These are phyloP conservation scores for Colletotrichum falcatum DNA, from an alignment of 2,329 filamentous ascomycete genomes.

Conservation along the genomic window DNA sequence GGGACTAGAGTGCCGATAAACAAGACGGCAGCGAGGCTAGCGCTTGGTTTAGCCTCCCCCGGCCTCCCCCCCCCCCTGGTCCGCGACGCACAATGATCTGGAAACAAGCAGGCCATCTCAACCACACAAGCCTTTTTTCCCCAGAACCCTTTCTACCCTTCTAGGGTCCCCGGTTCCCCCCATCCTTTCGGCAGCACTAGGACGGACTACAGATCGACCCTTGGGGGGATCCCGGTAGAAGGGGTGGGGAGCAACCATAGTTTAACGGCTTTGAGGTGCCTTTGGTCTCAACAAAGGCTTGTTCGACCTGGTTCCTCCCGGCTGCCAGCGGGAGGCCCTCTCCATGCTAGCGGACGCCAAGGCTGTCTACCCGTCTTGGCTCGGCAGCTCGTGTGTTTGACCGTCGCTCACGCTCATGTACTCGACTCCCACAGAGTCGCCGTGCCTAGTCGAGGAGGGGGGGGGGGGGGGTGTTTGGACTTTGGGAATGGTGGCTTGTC, in stretches of 20 bases:
- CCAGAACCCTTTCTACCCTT: neutral
- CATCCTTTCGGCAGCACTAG: neutral
- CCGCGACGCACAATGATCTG: neutral
- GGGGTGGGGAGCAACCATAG: too few species aligned
- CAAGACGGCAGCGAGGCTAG: too few species aligned
- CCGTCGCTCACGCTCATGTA: too few species aligned
- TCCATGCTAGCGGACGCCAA: slow-evolving; percentile 12
- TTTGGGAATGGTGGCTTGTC: slow-evolving; percentile 10
- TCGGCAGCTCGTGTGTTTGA: slow-evolving; percentile 1
- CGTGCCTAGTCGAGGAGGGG: slow-evolving; percentile 11
- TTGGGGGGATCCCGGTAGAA: neutral
- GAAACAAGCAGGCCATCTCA: slow-evolving; percentile 9
- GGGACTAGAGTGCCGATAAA: neutral
- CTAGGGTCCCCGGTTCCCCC: too few species aligned
- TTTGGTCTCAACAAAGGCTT: slow-evolving; percentile 24
- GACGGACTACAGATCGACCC: too few species aligned
- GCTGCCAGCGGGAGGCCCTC: neutral
- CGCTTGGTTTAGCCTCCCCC: too few species aligned
- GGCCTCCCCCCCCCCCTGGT: too few species aligned
- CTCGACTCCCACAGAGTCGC: neutral
- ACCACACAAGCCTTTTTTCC: neutral
- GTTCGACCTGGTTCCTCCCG: slow-evolving; percentile 3
- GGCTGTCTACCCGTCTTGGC: slow-evolving; percentile 21
- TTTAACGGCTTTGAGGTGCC: slow-evolving; percentile 22
- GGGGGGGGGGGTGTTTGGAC: neutral